Percentiles rank a stretch among this genome's conserved stretches.
Evolutionary conservation across 2,329 filamentous ascomycete genomes (phyloP).

Genomic region (Cladosporium colombiae): DNA sequence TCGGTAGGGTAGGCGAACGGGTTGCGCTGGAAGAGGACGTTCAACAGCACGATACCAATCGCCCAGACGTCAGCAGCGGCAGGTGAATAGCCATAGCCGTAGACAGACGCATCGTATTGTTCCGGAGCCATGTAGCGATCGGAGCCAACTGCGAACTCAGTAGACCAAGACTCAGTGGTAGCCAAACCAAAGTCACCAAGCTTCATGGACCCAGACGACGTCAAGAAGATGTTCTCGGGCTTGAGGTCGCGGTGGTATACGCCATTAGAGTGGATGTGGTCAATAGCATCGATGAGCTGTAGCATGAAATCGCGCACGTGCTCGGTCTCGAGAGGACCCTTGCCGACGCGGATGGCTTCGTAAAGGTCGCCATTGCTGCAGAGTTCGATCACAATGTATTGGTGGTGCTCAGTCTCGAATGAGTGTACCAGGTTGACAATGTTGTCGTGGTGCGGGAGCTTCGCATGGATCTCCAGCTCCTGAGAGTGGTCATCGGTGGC

Average conservation of each 20-base stretch:
- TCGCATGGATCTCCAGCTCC: constrained; percentile 76
- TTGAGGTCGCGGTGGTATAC: constrained; percentile 98
- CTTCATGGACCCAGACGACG: constrained; percentile 84
- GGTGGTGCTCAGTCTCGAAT: constrained; percentile 88
- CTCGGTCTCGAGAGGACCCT: constrained; percentile 88
- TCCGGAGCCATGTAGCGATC: constrained; percentile 99
- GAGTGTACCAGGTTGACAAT: constrained; percentile 90
- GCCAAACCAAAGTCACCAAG: constrained; percentile 95
- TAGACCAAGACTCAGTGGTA: constrained; percentile 85
- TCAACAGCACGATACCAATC: constrained; percentile 92
- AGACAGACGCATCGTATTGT: constrained; percentile 86
- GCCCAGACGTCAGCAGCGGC: constrained; percentile 96
- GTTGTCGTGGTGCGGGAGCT: constrained; percentile 78
- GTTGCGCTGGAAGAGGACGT: constrained; percentile 95
- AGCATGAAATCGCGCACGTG: constrained; percentile 98
- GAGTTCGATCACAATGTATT: constrained; percentile 92
- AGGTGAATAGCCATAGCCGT: constrained; percentile 76
- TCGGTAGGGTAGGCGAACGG: constrained; percentile 89
- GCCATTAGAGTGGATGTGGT: constrained; percentile 86
- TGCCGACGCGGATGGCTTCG: constrained; percentile 88
- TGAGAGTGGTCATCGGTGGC: constrained; percentile 81
- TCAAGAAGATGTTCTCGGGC: constrained; percentile 97
- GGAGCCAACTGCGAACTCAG: constrained; percentile 90
- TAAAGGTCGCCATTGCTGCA: constrained; percentile 95
- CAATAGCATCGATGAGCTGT: constrained; percentile 84